Base-by-base conservation (phyloP, 2,329 filamentous ascomycete genomes). In the Aspergillus sp. region DNA sequence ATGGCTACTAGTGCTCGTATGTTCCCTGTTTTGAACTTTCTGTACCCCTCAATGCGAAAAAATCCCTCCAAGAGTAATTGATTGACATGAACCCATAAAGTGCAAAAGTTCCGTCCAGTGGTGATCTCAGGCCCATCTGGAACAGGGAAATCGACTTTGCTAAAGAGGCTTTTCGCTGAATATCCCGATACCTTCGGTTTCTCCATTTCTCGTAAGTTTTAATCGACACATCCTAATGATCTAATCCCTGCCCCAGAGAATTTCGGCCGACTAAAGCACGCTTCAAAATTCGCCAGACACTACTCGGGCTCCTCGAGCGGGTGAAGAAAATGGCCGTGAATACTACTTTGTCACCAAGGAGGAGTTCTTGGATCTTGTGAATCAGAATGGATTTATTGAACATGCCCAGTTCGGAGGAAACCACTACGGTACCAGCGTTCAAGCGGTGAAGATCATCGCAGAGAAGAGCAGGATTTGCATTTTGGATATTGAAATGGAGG, bases 401-500 rank as follows among this genome's bases (percentile, higher is more conserved):
- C 81, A 86, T 72, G 90, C 90, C 43, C 74, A 85, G 64, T 96
- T 95, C 65, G 83, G 89, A 33, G 83, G 82, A 43, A 95, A 96
- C 70, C 74, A 81, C 60, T 96, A 96, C 70, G 90, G 90, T 44
- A 95, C 90, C 5, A 88, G 82, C 63, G 83, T 88, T 60, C 75
- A 78, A 67, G 88, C 88, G 27, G 88, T 95, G 50, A 78, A 84
- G 66, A 81, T 88, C 59, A 83, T 90, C 64, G 78, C 78, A 2
- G 78, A 80, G 48, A 81, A 83, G 69, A 85, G 83, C 39, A 78
- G 77, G 59, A 81, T 90, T 34, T 91, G 90, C 49, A 82, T 96
- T 38, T 73, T 96, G 54, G 91, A 97, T 66, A 97, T 96, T 62
- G 91, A 96, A 76, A 95, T 96, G 88, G 90, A 95, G 80, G 83